phyloP scores from a whole-genome alignment of 768 basidiomycete species.

The Tylopilus intermedius region DNA sequence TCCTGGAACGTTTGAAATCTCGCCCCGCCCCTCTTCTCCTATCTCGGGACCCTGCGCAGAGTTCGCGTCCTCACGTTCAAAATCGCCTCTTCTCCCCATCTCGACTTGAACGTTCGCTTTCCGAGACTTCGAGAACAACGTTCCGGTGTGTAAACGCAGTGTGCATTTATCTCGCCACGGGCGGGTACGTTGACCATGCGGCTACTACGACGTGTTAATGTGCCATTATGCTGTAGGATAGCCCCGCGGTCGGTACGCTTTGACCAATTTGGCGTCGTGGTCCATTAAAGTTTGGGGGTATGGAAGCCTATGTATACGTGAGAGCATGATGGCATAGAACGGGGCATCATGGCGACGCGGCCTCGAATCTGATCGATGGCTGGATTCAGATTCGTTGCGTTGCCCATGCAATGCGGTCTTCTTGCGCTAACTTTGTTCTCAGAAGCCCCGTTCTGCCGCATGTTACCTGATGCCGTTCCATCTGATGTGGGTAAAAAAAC shows the following conservation, averaged over 20 bases:
- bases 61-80: too few relatives aligned
- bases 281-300: not conserved
- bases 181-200: too few relatives aligned
- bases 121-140: too few relatives aligned
- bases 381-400: not conserved
- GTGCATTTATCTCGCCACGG: not conserved
- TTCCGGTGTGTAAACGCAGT: not conserved
- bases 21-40: too few relatives aligned
- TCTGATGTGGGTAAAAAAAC: not conserved
- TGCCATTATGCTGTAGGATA: not conserved
- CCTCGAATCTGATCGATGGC: not conserved
- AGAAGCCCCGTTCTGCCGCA: not conserved
- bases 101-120: not conserved
- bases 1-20: not conserved
- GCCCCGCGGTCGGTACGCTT: not conserved
- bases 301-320: not conserved
- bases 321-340: not conserved
- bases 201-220: not conserved
- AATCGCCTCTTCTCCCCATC: not conserved
- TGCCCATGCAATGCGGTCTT: not conserved
- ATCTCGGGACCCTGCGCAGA: too few relatives aligned
- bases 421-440: constrained; percentile 13
- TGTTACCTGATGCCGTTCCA: not conserved
- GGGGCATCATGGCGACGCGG: not conserved
- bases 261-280: not conserved